A percentile compares a stretch with the other conserved stretches of the same genome.
Conservation (phyloP, 148 eudicot genomes). For the Rhododendron molle region DNA sequence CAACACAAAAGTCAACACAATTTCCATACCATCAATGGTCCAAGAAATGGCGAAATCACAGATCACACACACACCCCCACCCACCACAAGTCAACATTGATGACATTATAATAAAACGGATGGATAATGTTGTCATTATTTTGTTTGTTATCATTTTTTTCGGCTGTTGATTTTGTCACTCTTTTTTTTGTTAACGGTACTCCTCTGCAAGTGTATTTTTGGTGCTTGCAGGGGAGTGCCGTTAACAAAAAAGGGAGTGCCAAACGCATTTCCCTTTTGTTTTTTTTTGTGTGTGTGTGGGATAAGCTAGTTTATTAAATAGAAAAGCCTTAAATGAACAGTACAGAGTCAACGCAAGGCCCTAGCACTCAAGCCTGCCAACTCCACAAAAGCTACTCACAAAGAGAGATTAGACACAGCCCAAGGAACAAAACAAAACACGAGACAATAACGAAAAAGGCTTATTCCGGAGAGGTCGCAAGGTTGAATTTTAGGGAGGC, state of each 20-base stretch:
- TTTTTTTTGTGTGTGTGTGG: background rate
- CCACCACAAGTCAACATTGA: background rate
- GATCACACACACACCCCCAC: too few species aligned
- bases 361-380: background rate
- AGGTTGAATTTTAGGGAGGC: too few species aligned
- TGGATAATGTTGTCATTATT: background rate
- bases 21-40: background rate
- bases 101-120: background rate
- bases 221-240: too few species aligned
- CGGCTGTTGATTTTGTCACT: too few species aligned
- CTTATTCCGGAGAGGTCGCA: too few species aligned
- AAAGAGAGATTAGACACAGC: background rate
- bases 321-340: background rate
- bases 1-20: background rate
- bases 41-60: background rate
- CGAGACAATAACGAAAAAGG: too few species aligned
- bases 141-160: background rate
- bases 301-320: background rate
- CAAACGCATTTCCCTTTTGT: too few species aligned
- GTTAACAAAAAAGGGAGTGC: too few species aligned
- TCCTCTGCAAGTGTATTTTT: too few species aligned
- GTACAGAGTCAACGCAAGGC: background rate
- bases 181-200: too few species aligned
- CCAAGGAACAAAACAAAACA: background rate
- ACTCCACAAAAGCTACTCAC: background rate